Percentiles rank a stretch among this genome's conserved stretches.
These are phyloP conservation scores for Aspergillus unguis DNA, from an alignment of 2,329 filamentous ascomycete genomes.

Conservation along the genomic window DNA sequence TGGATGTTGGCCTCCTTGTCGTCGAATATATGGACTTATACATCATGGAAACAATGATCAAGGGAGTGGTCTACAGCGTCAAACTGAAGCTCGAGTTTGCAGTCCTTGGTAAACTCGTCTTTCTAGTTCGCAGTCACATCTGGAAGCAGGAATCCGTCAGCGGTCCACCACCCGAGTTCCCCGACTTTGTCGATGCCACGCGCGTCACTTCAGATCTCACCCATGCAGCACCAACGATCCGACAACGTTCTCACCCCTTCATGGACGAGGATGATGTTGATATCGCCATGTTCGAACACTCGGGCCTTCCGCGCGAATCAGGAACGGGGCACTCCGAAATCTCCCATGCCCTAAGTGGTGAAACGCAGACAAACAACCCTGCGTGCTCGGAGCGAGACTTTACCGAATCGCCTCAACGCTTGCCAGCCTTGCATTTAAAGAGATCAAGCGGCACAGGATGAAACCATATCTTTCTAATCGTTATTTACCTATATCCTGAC, in stretches of 20 bases:
- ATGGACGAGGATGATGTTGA: slow-evolving; percentile 37
- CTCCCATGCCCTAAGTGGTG: slow-evolving; percentile 30
- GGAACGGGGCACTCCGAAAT: slow-evolving; percentile 24
- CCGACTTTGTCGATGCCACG: slow-evolving; percentile 46
- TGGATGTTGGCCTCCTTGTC: slow-evolving; percentile 45
- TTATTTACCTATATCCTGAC: not conserved
- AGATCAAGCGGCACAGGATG: not conserved
- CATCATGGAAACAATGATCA: slow-evolving; percentile 47
- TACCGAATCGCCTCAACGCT: slow-evolving; percentile 14
- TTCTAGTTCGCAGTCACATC: slow-evolving; percentile 38
- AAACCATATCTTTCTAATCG: not conserved
- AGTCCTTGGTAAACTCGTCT: slow-evolving; percentile 45
- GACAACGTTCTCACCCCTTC: slow-evolving; percentile 26
- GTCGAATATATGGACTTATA: slow-evolving; percentile 45
- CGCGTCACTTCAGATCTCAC: slow-evolving; percentile 44
- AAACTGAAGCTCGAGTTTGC: slow-evolving; percentile 52
- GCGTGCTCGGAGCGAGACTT: slow-evolving; percentile 20
- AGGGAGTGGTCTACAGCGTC: slow-evolving; percentile 48
- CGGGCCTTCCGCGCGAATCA: slow-evolving; percentile 13
- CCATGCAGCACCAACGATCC: slow-evolving; percentile 29
- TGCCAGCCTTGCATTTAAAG: not conserved
- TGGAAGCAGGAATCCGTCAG: slow-evolving; percentile 38
- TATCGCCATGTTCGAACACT: slow-evolving; percentile 40
- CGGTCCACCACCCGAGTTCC: slow-evolving; percentile 26
- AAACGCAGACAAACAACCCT: slow-evolving; percentile 24